Conservation (phyloP, 306 rosid genomes). For the Cicer arietinum region DNA sequence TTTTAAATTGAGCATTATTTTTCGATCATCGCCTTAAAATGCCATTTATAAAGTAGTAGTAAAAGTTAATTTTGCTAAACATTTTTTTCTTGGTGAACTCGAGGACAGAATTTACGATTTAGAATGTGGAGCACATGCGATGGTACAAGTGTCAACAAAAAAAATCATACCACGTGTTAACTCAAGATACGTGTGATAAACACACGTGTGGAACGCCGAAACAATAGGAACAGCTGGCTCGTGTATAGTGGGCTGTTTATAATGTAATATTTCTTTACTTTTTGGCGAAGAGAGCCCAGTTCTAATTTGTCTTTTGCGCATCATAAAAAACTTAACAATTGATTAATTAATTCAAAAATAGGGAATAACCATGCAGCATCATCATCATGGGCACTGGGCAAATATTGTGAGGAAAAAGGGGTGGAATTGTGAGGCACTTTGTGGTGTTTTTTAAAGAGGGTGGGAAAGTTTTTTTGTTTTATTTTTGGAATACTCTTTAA, state of each 20-base stretch:
- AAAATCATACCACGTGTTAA: constrained; percentile 10
- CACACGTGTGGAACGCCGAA: constrained; percentile 59
- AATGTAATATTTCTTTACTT: not conserved
- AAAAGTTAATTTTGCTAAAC: not conserved
- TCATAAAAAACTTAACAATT: not conserved
- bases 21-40: no score
- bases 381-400: not conserved
- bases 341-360: not conserved
- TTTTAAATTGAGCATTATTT: no score
- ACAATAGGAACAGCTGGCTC: constrained; percentile 13
- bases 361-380: constrained; percentile 44
- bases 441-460: no score
- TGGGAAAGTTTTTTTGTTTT: no score
- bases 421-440: no score
- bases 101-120: not conserved
- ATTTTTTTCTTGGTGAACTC: not conserved
- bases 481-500: no score
- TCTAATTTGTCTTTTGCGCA: constrained; percentile 37
- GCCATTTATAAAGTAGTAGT: no score
- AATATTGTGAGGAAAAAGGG: no score
- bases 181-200: not conserved
- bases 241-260: constrained; percentile 27
- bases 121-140: not conserved
- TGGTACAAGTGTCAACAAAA: constrained; percentile 26
- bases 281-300: constrained; percentile 16